Conservation (phyloP, 176 grass and related monocot species). For the Dactylis glomerata region DNA sequence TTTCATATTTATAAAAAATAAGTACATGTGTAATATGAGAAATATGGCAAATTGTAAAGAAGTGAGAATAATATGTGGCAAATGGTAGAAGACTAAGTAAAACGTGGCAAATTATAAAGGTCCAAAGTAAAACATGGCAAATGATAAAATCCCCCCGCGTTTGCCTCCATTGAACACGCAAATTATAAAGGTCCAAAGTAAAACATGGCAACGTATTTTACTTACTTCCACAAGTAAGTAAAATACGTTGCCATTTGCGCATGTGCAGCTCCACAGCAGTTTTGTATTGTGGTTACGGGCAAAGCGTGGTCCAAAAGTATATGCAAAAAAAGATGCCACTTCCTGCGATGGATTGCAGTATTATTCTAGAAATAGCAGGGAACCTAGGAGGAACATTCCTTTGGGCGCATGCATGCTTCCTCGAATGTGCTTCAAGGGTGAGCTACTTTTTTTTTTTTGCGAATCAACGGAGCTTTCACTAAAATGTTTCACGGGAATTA, state of each 20-base stretch:
- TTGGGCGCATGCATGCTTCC: background rate
- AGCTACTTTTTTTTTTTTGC: background rate
- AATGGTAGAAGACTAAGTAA: too few species aligned
- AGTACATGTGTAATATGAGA: too few species aligned
- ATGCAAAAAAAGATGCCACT: background rate
- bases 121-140: too few species aligned
- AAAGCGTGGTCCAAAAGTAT: background rate
- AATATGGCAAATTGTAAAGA: too few species aligned
- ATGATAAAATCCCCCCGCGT: too few species aligned
- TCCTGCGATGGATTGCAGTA: background rate
- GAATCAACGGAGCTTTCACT: too few species aligned
- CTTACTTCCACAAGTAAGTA: background rate
- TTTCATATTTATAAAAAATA: too few species aligned
- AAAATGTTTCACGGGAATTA: too few species aligned
- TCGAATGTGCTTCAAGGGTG: conserved; percentile 4
- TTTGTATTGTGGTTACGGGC: background rate
- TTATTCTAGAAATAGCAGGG: background rate
- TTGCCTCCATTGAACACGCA: background rate
- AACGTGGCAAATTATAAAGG: too few species aligned
- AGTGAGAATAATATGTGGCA: too few species aligned
- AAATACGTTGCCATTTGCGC: background rate
- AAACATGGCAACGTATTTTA: too few species aligned
- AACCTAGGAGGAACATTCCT: conserved; percentile 28
- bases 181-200: too few species aligned
- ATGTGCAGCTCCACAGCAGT: background rate